Conservation (phyloP, 495 filamentous ascomycete genomes). For the Aspergillus avenaceus region DNA sequence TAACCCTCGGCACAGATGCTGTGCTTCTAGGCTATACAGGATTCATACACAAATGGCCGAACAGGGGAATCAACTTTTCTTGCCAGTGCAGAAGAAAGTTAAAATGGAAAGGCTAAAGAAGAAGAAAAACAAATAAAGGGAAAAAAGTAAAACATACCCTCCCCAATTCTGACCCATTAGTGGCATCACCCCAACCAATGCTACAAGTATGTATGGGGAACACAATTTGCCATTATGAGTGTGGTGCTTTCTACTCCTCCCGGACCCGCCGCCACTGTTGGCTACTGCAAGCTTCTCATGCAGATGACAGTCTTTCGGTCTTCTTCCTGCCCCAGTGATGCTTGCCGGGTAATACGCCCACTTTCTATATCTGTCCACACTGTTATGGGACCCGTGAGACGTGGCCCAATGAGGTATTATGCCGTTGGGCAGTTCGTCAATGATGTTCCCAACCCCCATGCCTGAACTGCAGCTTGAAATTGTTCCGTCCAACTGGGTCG, state of each 20-base stretch:
- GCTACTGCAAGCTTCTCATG: slow-evolving; percentile 18
- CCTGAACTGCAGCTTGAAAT: slow-evolving; percentile 22
- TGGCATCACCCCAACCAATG: slow-evolving; percentile 20
- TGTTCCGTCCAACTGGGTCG: slow-evolving; percentile 28
- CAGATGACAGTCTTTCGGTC: slow-evolving; percentile 11
- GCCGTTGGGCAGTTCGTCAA: slow-evolving; percentile 33
- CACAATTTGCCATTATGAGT: slow-evolving; percentile 8
- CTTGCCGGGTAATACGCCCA: slow-evolving; percentile 9
- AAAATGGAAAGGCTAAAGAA: background rate
- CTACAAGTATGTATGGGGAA: slow-evolving; percentile 6
- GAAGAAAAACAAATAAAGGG: background rate
- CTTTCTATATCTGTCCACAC: slow-evolving; percentile 16
- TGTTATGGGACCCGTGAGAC: slow-evolving; percentile 24
- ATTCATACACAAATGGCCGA: background rate
- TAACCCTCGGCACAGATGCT: background rate
- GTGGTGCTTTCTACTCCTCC: slow-evolving; percentile 7
- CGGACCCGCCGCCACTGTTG: slow-evolving; percentile 9
- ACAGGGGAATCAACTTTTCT: background rate
- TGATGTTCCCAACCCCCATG: slow-evolving; percentile 34
- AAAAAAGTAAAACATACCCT: background rate
- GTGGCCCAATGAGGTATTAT: slow-evolving; percentile 39
- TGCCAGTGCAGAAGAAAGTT: background rate
- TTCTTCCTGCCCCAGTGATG: slow-evolving; percentile 32
- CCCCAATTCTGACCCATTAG: slow-evolving; percentile 7
- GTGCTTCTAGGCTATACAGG: background rate